Base-by-base conservation (phyloP, 169 alveolate species). In the Eimeria maxima region DNA sequence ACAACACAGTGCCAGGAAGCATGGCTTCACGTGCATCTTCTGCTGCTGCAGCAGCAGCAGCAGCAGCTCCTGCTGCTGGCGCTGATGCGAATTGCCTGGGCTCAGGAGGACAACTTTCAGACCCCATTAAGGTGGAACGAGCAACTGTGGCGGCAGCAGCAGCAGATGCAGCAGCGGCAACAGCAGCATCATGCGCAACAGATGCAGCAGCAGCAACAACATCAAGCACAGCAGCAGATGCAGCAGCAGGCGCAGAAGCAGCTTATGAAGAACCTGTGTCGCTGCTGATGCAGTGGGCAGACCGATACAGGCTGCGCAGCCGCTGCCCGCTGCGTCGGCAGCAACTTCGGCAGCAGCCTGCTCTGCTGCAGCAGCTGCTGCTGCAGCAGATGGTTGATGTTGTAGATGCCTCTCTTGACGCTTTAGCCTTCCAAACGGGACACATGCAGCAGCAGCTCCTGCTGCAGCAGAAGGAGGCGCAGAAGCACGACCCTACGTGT, bases 291-390 rank as follows among this genome's bases (percentile, higher is more conserved):
- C 57, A 74, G 10, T 74, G 84, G 84, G 53, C 84, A n/a, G 67
- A 44, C 29, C 60, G 90, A 16, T 80, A 50, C 67, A 27, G 90
- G 22, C 18, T 80, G 90, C 90, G 60, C 50, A 45, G 90, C 33
- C 33, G 69, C 45, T 80, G 90, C 38, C 90, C 67, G 69, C 90
- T 80, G 90, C 65, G 67, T 11, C 60, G 90, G 71, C 90, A 80
- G 45, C 90, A 80, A 71, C 60, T 80, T 38, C 44, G 22, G 69
- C 22, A 50, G 38, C 90, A 80, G 22, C 90, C 90, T 27, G 22
- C 42, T 29, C 63, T 27, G 33, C 69, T 45, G 90, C 60, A 44
- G 47, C 95, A 44, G 83, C 73, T 88, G 69, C 73, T 65, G 86
- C 67, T 27, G 50, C 80, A 16, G 55, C 78, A 69, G 84, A 65